Evolutionary conservation across 768 basidiomycete genomes (phyloP), one percentile per base, ranked within the genome.

Genomic region (Boletus subcaerulescens): DNA sequence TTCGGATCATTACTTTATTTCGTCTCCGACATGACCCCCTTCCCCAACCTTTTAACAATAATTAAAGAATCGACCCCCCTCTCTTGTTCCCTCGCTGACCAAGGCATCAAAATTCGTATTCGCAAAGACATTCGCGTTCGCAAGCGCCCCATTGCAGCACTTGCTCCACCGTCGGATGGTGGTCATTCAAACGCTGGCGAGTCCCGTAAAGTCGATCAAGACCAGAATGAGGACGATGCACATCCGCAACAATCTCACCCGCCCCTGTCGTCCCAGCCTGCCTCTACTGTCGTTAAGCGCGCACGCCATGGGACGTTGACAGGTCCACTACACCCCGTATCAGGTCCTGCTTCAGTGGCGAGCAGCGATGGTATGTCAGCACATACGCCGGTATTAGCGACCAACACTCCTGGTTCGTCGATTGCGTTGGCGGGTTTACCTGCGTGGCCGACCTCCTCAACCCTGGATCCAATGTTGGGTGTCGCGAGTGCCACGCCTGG

Each of bases 81-180:
- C 1, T 95, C 93, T 2, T 91, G 87, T 60, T 90, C 91, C 0
- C 81, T 95, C 51, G 92, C 93, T n/a, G 93, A 95, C 66, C 93
- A 95, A 71, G 93, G 93, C 22, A 93, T 95, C 73, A 96, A 95
- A 73, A 94, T 96, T 50, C 86, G 93, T 31, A 95, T 95, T 50
- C 83, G 93, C 35, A 95, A 94, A 70, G 92, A 95, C 55, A 91
- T 93, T 35, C 85, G 91, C 1, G 86, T 89, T 24, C 82, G 91
- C 58, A 92, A 91, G 67, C 77, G 85, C 12, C 82, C 85, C 5
- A 77, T 76, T 24, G 73, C 75, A 33, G 72, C 74, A 0, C 66
- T 71, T 17, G 61, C 62, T 3, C 50, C 52, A 13, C 57, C 56
- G 0, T 44, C 62, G 13, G 71, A 67, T 39, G 44, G 57, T 44